Base-by-base conservation (phyloP, 148 eudicot species). In the Polygonum maritimum region DNA sequence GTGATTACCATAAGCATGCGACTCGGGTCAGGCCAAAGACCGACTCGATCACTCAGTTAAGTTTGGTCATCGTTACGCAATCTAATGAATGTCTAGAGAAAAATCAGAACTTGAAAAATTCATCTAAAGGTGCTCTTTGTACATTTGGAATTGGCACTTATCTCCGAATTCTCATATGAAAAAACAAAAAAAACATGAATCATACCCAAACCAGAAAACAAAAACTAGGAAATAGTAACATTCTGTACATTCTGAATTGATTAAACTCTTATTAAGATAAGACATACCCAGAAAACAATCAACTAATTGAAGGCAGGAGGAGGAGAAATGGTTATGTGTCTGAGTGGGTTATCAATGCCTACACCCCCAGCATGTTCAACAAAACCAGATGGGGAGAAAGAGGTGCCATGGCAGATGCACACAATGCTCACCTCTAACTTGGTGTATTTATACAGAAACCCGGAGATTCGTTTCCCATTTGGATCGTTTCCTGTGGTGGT, bases 321-420 rank as follows among this genome's bases (percentile, higher is more conserved):
- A 22, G 91, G 87, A 71, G 81, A 78, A 35, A 92, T 85, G 15
- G 84, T 89, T 16, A 90, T 92, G 74, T 87, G 97, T 77, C 71
- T 83, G 4, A 92, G 79, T 67, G 97, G 95, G 65, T 90, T 81
- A 19, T 85, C 75, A 13, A 92, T 73, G 33, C 85, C 90, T 2
- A 84, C 83, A 31, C 92, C 92, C 21, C 97, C 97, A 0, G 97
- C 97, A 77, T 92, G 97, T 86, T 90, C 88, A 22, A 90, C 91
- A 14, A 92, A 92, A 76, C 82, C 88, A 31, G 93, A 87, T 0
- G 97, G 92, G 5, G 94, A 81, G 75, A 92, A 90, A 10, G 92
- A 86, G 33, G 78, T 79, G 21, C 94, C 97, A 77, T 92, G 97
- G 73, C 97, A 92, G 44, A 84, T 89, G 41, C 97, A 92, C 2